phyloP scores from a whole-genome alignment of 352 stramenopile genomes.

The Phytophthora agathidicida region DNA sequence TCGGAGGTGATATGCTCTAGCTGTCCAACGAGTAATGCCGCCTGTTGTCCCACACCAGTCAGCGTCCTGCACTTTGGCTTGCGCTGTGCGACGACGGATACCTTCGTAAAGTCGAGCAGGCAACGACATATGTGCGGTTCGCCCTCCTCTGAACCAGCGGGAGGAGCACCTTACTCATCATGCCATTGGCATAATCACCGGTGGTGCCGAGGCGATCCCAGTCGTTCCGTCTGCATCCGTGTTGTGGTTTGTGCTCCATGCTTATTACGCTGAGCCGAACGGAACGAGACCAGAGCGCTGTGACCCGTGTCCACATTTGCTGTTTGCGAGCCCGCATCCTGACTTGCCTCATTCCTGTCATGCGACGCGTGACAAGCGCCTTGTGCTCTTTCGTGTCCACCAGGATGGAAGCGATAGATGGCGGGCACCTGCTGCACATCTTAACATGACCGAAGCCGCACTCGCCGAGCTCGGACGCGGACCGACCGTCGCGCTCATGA shows the following conservation, averaged over 20 bases:
- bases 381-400: conserved; percentile 28
- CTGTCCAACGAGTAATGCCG: conserved; percentile 34
- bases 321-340: conserved; percentile 29
- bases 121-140: conserved; percentile 1
- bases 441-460: conserved; percentile 38
- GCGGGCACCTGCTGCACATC: conserved; percentile 27
- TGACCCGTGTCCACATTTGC: conserved; percentile 36
- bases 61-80: not conserved
- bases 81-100: conserved; percentile 16
- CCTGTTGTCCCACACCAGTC: conserved; percentile 29
- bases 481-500: conserved; percentile 35
- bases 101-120: conserved; percentile 24
- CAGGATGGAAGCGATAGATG: conserved; percentile 3
- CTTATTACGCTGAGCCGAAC: conserved; percentile 6
- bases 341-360: conserved; percentile 6
- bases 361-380: conserved; percentile 15
- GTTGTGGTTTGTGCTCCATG: not conserved
- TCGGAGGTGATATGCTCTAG: conserved; percentile 1
- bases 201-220: conserved; percentile 28
- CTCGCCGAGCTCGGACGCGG: conserved; percentile 11
- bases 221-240: conserved; percentile 24
- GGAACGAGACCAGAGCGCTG: too few relatives aligned
- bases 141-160: not conserved
- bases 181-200: conserved; percentile 23
- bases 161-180: conserved; percentile 32